Percentiles rank a stretch among this genome's conserved stretches.
Conservation (phyloP, 148 eudicot genomes). For the Chenopodium berlandieri region DNA sequence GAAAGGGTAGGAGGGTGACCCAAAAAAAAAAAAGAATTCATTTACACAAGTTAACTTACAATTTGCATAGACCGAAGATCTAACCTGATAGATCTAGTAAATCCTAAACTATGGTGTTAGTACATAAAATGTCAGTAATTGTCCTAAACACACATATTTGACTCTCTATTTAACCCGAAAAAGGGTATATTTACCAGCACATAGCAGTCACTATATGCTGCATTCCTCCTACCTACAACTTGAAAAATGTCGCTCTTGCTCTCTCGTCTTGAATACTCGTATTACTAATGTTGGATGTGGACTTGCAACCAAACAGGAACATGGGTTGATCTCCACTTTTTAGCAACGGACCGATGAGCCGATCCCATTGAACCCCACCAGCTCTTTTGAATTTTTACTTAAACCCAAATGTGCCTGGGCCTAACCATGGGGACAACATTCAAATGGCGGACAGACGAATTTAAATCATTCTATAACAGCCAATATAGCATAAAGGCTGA, state of each 20-base stretch:
- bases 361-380: slow-evolving; percentile 14
- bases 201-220: slow-evolving; percentile 2
- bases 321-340: slow-evolving; percentile 26
- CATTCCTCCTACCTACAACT: slow-evolving; percentile 9
- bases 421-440: slow-evolving; percentile 18
- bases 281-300: slow-evolving; percentile 22
- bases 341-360: slow-evolving; percentile 12
- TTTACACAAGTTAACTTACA: slow-evolving; percentile 9
- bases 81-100: slow-evolving; percentile 12
- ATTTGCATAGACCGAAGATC: slow-evolving; percentile 2
- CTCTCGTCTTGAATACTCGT: not conserved
- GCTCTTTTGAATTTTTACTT: not conserved
- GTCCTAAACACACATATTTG: slow-evolving; percentile 11
- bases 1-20: not conserved
- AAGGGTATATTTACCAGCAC: slow-evolving; percentile 13
- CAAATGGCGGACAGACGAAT: slow-evolving; percentile 28
- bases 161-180: slow-evolving; percentile 9
- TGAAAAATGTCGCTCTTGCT: not conserved
- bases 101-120: slow-evolving; percentile 19
- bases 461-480: slow-evolving; percentile 23
- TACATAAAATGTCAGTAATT: slow-evolving; percentile 21
- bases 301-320: slow-evolving; percentile 36
- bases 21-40: slow-evolving; percentile 2
- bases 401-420: slow-evolving; percentile 11
- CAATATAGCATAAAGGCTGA: slow-evolving; percentile 27